Conservation (phyloP, 257 asterid genomes). For the Cordia subcordata region DNA sequence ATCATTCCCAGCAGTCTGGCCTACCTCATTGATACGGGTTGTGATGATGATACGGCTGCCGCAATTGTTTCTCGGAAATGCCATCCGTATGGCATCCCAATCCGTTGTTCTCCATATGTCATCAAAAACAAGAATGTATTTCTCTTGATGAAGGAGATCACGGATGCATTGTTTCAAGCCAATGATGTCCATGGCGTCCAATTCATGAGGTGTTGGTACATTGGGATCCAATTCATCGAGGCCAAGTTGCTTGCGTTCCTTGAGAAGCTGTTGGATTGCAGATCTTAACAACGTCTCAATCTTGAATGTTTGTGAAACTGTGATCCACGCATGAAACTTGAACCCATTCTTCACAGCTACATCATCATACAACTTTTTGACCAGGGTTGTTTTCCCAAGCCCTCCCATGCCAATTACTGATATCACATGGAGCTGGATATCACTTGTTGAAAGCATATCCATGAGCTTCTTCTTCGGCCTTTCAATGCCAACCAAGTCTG, state of each 20-base stretch:
- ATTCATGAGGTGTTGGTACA: too few relatives aligned
- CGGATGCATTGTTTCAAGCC: conserved; percentile 12
- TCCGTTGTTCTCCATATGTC: conserved; percentile 25
- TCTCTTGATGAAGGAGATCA: conserved; percentile 12
- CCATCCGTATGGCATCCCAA: conserved; percentile 27
- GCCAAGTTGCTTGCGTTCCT: conserved; percentile 14
- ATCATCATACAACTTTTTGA: conserved; percentile 22
- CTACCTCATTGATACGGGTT: not conserved
- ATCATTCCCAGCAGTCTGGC: not conserved
- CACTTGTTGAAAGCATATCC: conserved; percentile 9
- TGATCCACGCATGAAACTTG: conserved; percentile 9
- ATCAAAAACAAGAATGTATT: conserved; percentile 18
- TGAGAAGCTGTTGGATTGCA: conserved; percentile 20
- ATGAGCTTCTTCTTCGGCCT: conserved; percentile 13
- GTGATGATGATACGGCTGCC: conserved; percentile 24
- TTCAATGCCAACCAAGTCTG: conserved; percentile 21
- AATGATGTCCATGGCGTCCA: not conserved
- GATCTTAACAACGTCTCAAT: conserved; percentile 20
- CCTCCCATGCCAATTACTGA: conserved; percentile 40
- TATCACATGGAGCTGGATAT: conserved; percentile 18
- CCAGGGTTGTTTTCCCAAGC: conserved; percentile 34
- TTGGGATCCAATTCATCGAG: conserved; percentile 16
- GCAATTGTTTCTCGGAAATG: conserved; percentile 11
- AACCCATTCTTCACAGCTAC: conserved; percentile 7
- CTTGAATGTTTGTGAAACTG: conserved; percentile 7